These are phyloP conservation scores for Mycena albidolilacea DNA, from an alignment of 768 basidiomycete genomes.

Conservation along the genomic window DNA sequence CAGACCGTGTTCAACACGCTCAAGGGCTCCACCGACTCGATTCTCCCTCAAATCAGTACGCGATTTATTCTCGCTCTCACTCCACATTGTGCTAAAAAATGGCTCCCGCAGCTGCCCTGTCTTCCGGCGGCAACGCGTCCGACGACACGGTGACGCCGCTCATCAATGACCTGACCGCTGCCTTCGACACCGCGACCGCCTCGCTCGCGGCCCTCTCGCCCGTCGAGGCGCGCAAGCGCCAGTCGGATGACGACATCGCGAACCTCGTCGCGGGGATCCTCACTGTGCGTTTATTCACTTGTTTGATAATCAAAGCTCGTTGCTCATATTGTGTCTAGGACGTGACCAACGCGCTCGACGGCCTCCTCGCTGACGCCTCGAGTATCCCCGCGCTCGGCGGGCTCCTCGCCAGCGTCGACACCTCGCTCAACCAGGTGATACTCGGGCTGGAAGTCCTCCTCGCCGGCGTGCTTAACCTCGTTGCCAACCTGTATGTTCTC, in stretches of 20 bases:
- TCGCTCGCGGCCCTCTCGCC: conserved; percentile 38
- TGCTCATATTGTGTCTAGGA: conserved; percentile 30
- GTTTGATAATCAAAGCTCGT: neutral
- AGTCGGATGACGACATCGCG: conserved; percentile 46
- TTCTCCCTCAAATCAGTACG: conserved; percentile 46
- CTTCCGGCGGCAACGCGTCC: conserved; percentile 37
- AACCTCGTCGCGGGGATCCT: conserved; percentile 45
- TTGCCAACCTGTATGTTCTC: conserved; percentile 43
- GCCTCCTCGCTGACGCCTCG: conserved; percentile 39
- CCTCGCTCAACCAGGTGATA: conserved; percentile 44
- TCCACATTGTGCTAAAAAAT: no score
- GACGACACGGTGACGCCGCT: conserved; percentile 42
- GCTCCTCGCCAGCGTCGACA: conserved; percentile 45
- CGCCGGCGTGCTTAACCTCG: conserved; percentile 47
- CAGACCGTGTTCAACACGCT: conserved; percentile 40
- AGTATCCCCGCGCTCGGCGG: conserved; percentile 44
- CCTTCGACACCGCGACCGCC: conserved; percentile 43
- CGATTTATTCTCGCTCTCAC: neutral
- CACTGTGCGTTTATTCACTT: conserved; percentile 35
- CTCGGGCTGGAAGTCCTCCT: conserved; percentile 46
- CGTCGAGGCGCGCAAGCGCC: conserved; percentile 38
- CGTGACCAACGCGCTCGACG: conserved; percentile 41
- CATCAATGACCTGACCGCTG: conserved; percentile 40
- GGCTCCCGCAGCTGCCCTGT: conserved; percentile 26
- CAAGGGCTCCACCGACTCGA: conserved; percentile 38